These are phyloP conservation scores for Colletotrichum musae DNA, from an alignment of 2,329 filamentous ascomycete genomes.

Conservation along the genomic window DNA sequence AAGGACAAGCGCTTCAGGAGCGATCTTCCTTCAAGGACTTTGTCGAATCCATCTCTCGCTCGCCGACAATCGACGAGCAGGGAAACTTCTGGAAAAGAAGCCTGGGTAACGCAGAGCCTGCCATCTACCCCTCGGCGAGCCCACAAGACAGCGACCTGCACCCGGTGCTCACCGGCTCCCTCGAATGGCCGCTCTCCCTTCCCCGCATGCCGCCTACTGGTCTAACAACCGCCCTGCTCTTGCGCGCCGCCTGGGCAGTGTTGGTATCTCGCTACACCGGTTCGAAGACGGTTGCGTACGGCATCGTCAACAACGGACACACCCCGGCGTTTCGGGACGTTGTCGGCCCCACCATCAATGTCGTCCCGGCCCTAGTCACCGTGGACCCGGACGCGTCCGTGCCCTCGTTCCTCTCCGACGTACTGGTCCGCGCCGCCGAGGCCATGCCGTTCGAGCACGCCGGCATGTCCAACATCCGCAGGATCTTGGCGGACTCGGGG, in stretches of 20 bases:
- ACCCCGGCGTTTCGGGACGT: slow-evolving; percentile 46
- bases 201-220: slow-evolving; percentile 2
- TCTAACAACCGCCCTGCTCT: slow-evolving; percentile 41
- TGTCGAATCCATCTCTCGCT: too few species aligned
- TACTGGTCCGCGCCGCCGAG: slow-evolving; percentile 40
- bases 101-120: not conserved
- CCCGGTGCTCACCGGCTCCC: slow-evolving; percentile 20
- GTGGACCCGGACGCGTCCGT: slow-evolving; percentile 29
- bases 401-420: slow-evolving; percentile 25
- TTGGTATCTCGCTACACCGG: slow-evolving; percentile 54
- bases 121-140: not conserved
- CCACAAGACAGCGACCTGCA: not conserved
- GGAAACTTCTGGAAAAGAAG: slow-evolving; percentile 15
- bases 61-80: not conserved
- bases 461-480: slow-evolving; percentile 42
- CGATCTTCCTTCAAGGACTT: not conserved
- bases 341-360: slow-evolving; percentile 50
- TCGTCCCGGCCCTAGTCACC: slow-evolving; percentile 46
- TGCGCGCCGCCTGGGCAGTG: slow-evolving; percentile 49
- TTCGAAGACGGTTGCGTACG: slow-evolving; percentile 47
- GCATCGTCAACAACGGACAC: slow-evolving; percentile 48
- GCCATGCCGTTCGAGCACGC: slow-evolving; percentile 46
- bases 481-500: not conserved
- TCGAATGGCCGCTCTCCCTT: slow-evolving; percentile 14
- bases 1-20: not conserved